phyloP scores from a whole-genome alignment of 108 stramenopile genomes.

The Fragilaria radians region DNA sequence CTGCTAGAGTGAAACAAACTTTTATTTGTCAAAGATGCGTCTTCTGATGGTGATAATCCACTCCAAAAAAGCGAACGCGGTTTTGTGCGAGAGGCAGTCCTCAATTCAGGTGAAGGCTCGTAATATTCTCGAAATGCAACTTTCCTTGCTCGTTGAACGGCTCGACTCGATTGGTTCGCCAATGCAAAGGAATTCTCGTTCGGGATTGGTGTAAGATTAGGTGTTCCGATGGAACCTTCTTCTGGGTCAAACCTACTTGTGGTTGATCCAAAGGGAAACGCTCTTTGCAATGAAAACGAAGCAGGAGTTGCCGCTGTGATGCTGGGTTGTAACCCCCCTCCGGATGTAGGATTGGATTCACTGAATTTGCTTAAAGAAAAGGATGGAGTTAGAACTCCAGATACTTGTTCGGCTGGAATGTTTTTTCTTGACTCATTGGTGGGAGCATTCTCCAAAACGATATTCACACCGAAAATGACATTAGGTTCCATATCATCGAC shows the following conservation, averaged over 20 bases:
- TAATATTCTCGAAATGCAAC: constrained; percentile 51
- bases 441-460: constrained; percentile 22
- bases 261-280: neutral
- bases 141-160: constrained; percentile 34
- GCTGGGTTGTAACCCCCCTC: neutral
- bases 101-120: constrained; percentile 46
- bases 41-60: neutral
- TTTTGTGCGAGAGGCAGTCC: neutral
- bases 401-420: too few relatives aligned
- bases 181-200: constrained; percentile 7
- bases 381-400: too few relatives aligned
- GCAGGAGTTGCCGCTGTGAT: constrained; percentile 3
- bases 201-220: constrained; percentile 56
- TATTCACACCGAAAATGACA: constrained; percentile 55
- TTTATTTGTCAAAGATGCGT: neutral
- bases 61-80: neutral
- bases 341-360: too few relatives aligned
- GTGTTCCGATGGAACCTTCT: constrained; percentile 38
- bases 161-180: constrained; percentile 22
- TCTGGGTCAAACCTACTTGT: neutral
- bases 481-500: constrained; percentile 49
- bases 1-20: neutral
- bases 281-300: neutral
- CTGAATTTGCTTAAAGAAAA: too few relatives aligned
- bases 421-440: too few relatives aligned